Base-by-base conservation (phyloP, 164 flowering plant genomes). In the Protea cynaroides region DNA sequence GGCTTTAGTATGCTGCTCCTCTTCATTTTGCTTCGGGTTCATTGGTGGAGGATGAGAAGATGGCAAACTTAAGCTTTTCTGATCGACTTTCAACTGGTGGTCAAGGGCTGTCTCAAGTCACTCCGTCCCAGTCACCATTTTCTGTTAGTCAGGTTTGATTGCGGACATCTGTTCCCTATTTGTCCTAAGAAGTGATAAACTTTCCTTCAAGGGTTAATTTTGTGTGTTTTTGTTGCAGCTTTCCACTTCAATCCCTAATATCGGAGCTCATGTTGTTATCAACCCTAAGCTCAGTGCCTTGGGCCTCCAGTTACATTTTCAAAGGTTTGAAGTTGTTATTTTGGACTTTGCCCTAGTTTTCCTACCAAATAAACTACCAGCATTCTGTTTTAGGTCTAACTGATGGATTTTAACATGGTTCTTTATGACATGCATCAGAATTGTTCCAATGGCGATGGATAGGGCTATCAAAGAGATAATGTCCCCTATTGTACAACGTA, bases 401-500 rank as follows among this genome's bases (percentile, higher is more conserved):
- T 24, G 49, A 25, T 40, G 3, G 18, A 50, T 36, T 10, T 18
- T 46, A 25, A 50, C 38, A 21, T 17, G n/a, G 13, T 62, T 7
- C 4, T 47, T 4, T 3, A 46, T 52, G 58, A 17, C 65, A 40
- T 72, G n/a, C 67, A 65, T 52, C 90, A 95, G 99, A 70, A 84
- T 83, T 70, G 85, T 92, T 72, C 96, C 96, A 44, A 58, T 78
- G 70, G 90, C 96, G 14, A 85, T 95, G 90, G 97, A 95, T 68
- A 83, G 90, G 76, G 97, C 97, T 58, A 83, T 95, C 73, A 89
- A 86, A 50, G 97, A 95, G 68, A 82, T 92, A 13, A 89, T 86
- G 58, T 57, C 83, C 71, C 81, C 83, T 47, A 83, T 95, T 74
- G 96, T 89, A 64, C 87, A 83, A 68, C 92, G 96, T 21, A 95